Base-by-base conservation (phyloP, 192 early-diverging fungal species). In the Rhizoclosmatium globosum region DNA sequence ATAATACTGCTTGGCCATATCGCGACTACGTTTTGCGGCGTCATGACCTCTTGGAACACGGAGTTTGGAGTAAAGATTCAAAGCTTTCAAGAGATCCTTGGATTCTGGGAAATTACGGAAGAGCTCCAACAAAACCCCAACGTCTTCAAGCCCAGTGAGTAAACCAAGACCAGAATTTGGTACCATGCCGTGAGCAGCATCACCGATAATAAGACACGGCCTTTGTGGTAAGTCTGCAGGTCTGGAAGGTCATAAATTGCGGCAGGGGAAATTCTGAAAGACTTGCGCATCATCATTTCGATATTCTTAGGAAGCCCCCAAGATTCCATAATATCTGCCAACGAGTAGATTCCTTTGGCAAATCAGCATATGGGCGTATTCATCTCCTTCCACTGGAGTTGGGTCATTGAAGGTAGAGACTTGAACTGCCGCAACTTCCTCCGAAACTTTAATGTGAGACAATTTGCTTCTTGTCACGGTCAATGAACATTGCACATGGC, bases 191-290 rank as follows among this genome's bases (percentile, higher is more conserved):
- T 69, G 68, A 13, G 68, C 68, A 9, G 76, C 64, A 56, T 78
- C 76, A 2, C 76, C 76, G 23, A 78, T 21, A n/a, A 78, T 11
- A 78, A 2, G 2, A 78, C 76, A 21, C 66, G 58, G 31, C 67
- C 66, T 15, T 70, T 71, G 19, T 15, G 39, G 43, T 42, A 78
- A 9, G 17, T 69, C 7, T 41, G 23, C 15, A 50, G 47, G 3
- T 70, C 67, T 2, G 38, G 67, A 41, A 47, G 45, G 47, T 78
- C 76, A 41, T 64, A 78, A 23, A 78, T 68, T 56, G 68, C 19
- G n/a, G 47, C 47, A 38, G 44, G 41, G 31, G 31, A 31, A 31
- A 31, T 70, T 19, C 68, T 41, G 68, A 47, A 19, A 11, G 68
- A n/a, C 23, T 70, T n/a, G 42, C 38, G 68, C 19, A 70, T 43